phyloP scores from a whole-genome alignment of 73 alveolate genomes.

The Paramecium octaurelia region DNA sequence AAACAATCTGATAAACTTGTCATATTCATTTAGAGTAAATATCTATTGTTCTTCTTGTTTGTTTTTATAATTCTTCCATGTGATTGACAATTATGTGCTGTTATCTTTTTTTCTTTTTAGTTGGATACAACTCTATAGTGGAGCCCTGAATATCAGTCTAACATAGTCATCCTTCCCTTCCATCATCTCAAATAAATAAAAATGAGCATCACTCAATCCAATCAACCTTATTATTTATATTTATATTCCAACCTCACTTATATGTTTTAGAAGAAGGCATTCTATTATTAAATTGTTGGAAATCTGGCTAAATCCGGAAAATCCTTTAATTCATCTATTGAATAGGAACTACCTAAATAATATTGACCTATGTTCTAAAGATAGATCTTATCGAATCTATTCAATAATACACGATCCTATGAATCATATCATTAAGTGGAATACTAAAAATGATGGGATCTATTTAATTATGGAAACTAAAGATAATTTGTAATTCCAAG shows the following conservation, averaged over 20 bases:
- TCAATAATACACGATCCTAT: not conserved
- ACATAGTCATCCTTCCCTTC: not conserved
- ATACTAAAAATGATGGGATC: slow-evolving; percentile 31
- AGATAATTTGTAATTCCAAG: slow-evolving; percentile 23
- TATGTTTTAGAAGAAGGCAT: slow-evolving; percentile 14
- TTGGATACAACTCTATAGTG: slow-evolving; percentile 23
- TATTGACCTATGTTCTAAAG: slow-evolving; percentile 30
- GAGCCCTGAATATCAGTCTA: slow-evolving; percentile 26
- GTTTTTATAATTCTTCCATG: slow-evolving; percentile 31
- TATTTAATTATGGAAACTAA: not conserved
- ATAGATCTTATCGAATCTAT: slow-evolving; percentile 36
- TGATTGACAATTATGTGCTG: not conserved
- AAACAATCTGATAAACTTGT: not conserved
- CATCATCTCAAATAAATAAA: slow-evolving; percentile 21
- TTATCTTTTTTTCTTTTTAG: not conserved
- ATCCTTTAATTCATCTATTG: slow-evolving; percentile 36
- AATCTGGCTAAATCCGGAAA: slow-evolving; percentile 46
- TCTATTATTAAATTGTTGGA: slow-evolving; percentile 32
- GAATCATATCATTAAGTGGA: not conserved
- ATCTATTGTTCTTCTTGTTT: slow-evolving; percentile 25
- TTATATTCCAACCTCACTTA: not conserved
- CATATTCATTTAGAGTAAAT: slow-evolving; percentile 35
- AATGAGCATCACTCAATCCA: slow-evolving; percentile 48
- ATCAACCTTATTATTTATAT: not conserved
- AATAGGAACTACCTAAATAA: slow-evolving; percentile 19